These are phyloP conservation scores for Ophiostoma sp. DNA, from an alignment of 2,329 filamentous ascomycete genomes.

Conservation along the genomic window DNA sequence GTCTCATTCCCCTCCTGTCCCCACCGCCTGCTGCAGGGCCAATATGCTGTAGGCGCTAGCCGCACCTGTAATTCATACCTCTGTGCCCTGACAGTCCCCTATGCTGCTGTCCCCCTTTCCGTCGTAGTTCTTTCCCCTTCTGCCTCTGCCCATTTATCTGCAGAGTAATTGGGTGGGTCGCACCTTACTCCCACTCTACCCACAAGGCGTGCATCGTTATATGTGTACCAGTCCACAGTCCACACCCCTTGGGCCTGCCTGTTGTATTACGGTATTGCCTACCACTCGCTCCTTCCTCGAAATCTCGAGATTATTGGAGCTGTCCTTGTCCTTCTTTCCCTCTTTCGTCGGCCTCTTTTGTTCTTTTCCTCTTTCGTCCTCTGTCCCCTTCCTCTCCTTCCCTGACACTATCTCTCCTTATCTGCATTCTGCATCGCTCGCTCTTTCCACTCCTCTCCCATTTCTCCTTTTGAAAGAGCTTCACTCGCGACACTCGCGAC, in stretches of 20 bases:
- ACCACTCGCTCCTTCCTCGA: slow-evolving; percentile 22
- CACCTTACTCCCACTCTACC: not conserved
- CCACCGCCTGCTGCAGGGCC: not conserved
- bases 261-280: slow-evolving; percentile 1
- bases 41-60: not conserved
- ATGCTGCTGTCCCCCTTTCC: not conserved
- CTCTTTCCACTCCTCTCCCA: slow-evolving; percentile 16
- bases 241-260: not conserved
- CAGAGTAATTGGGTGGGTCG: not conserved
- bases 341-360: slow-evolving; percentile 1
- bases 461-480: slow-evolving; percentile 11
- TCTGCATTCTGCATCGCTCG: slow-evolving; percentile 17
- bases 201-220: not conserved
- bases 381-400: not conserved
- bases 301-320: slow-evolving; percentile 11
- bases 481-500: not conserved
- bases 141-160: not conserved
- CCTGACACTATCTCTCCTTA: not conserved
- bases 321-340: slow-evolving; percentile 9
- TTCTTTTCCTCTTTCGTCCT: not conserved
- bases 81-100: not conserved
- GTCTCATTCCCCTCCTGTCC: slow-evolving; percentile 7
- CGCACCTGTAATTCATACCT: not conserved
- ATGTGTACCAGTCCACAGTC: slow-evolving; percentile 3
- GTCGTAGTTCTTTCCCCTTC: not conserved